phyloP scores from a whole-genome alignment of 305 asterid genomes.

The Rubia peregrina region DNA sequence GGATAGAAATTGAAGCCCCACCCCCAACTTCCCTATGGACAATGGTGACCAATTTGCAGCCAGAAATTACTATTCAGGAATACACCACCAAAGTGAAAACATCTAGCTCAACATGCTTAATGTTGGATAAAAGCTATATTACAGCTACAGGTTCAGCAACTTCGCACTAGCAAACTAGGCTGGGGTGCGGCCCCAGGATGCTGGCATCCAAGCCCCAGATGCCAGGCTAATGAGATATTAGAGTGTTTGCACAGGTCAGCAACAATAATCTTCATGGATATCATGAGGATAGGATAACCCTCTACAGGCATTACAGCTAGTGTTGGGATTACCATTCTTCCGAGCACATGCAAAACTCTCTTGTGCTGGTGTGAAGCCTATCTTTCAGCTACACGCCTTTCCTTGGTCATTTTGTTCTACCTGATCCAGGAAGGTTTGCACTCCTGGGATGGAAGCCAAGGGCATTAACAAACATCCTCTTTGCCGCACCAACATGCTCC shows the following conservation, averaged over 20 bases:
- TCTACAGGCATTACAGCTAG: background rate
- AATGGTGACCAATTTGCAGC: too few relatives aligned
- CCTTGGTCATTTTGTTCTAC: conserved; percentile 31
- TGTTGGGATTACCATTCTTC: conserved; percentile 10
- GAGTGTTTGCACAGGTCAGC: background rate
- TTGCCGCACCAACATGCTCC: conserved; percentile 86
- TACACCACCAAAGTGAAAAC: too few relatives aligned
- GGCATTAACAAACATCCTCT: conserved; percentile 86
- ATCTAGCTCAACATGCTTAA: too few relatives aligned
- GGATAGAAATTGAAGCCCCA: too few relatives aligned
- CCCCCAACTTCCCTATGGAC: too few relatives aligned
- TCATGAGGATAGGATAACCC: background rate
- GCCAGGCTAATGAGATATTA: too few relatives aligned
- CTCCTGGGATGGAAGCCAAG: conserved; percentile 53
- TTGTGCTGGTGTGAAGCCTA: background rate
- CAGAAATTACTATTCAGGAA: too few relatives aligned
- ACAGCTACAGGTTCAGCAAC: background rate
- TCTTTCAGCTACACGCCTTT: conserved; percentile 15
- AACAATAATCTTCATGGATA: background rate
- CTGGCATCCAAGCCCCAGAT: too few relatives aligned
- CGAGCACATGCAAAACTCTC: conserved; percentile 8
- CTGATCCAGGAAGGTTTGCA: conserved; percentile 29
- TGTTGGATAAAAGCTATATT: background rate
- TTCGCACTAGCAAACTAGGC: background rate
- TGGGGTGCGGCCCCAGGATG: too few relatives aligned